Percentiles rank a stretch among this genome's conserved stretches.
Conservation (phyloP, 495 filamentous ascomycete species). For the Podospora pseudoanserina region DNA sequence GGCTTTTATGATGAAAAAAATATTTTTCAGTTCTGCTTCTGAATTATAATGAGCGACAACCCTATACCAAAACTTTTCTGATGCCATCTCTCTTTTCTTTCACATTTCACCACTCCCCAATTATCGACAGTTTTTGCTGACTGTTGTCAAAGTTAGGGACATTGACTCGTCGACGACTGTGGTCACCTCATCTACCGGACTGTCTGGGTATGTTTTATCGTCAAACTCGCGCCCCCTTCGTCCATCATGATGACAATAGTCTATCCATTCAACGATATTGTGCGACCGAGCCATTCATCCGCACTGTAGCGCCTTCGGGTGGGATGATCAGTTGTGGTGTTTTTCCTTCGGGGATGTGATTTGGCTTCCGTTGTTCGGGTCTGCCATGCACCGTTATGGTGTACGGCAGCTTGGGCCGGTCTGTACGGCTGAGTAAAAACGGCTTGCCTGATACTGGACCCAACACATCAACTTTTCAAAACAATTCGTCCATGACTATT, state of each 20-base stretch:
- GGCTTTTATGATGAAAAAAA: constrained; percentile 68
- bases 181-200: background rate
- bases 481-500: background rate
- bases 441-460: constrained; percentile 42
- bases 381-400: constrained; percentile 43
- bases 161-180: background rate
- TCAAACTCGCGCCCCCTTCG: constrained; percentile 6
- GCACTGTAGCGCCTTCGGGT: constrained; percentile 62
- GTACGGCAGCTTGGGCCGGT: constrained; percentile 37
- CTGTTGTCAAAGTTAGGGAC: constrained; percentile 7
- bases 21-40: constrained; percentile 93
- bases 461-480: constrained; percentile 5
- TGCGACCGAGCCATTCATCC: constrained; percentile 73
- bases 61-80: constrained; percentile 72
- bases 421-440: constrained; percentile 49
- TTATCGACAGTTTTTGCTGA: constrained; percentile 19
- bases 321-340: constrained; percentile 92
- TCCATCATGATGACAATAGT: constrained; percentile 87
- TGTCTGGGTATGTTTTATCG: background rate
- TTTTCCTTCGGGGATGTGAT: constrained; percentile 43
- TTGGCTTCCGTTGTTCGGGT: constrained; percentile 44
- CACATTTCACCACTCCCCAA: constrained; percentile 6
- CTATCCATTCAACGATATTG: constrained; percentile 97
- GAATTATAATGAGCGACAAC: constrained; percentile 75
- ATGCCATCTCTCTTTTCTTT: constrained; percentile 18